These are phyloP conservation scores for Cladorrhinum sp. DNA, from an alignment of 2,329 filamentous ascomycete genomes.

Conservation along the genomic window DNA sequence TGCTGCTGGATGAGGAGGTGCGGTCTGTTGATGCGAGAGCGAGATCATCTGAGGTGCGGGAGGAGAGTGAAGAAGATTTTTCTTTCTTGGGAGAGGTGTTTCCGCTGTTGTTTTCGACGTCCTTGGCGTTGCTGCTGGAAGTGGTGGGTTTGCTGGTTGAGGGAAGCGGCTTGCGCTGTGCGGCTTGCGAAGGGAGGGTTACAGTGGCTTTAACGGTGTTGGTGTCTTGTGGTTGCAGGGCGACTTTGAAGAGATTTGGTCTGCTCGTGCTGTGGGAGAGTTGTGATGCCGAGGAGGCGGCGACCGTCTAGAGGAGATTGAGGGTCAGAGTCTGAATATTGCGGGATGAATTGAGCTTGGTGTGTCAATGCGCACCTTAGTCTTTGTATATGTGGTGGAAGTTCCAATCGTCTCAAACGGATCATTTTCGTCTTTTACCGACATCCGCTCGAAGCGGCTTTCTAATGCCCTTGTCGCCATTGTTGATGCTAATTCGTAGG, in stretches of 20 bases:
- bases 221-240: constrained; percentile 73
- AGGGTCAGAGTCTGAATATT: not conserved
- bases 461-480: constrained; percentile 80
- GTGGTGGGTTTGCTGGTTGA: constrained; percentile 29
- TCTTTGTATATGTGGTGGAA: constrained; percentile 36
- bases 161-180: constrained; percentile 48
- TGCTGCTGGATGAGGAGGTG: constrained; percentile 35
- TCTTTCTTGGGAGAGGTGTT: constrained; percentile 47
- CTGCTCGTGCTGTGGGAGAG: constrained; percentile 57
- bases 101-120: not conserved
- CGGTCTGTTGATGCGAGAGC: constrained; percentile 42
- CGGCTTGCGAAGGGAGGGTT: constrained; percentile 64
- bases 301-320: constrained; percentile 10
- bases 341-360: not conserved
- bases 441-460: constrained; percentile 83
- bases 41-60: constrained; percentile 48
- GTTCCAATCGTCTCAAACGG: constrained; percentile 39
- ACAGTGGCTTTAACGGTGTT: constrained; percentile 64
- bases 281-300: constrained; percentile 38
- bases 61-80: constrained; percentile 36
- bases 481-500: constrained; percentile 9
- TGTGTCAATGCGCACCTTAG: constrained; percentile 1
- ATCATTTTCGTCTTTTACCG: constrained; percentile 86
- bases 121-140: constrained; percentile 11
- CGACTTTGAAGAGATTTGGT: constrained; percentile 81